These are phyloP conservation scores for Moniliophthora roreri DNA, from an alignment of 1,284 basidiomycete species.

Conservation along the genomic window DNA sequence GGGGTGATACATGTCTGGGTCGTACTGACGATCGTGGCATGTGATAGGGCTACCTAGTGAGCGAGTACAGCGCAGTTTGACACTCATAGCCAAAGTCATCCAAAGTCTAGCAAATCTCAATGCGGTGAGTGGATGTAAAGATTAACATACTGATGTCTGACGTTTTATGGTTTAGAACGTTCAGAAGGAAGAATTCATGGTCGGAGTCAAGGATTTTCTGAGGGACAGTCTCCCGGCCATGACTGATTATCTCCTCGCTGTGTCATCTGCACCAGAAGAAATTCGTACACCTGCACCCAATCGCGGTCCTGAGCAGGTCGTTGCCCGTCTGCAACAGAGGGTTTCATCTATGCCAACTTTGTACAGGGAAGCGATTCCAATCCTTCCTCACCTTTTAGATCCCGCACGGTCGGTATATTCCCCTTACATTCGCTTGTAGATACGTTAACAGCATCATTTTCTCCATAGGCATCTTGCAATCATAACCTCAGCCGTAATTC, in stretches of 20 bases:
- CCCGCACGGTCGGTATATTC: not conserved
- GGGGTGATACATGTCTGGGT: no score
- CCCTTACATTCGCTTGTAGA: no score
- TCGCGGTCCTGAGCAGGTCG: slow-evolving; percentile 44
- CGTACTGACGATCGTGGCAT: no score
- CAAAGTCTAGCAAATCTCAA: slow-evolving; percentile 82
- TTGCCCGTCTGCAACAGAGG: slow-evolving; percentile 56
- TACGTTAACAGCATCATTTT: not conserved
- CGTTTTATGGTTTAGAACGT: slow-evolving; percentile 34
- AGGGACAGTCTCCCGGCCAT: slow-evolving; percentile 59
- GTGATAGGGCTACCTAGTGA: slow-evolving; percentile 64
- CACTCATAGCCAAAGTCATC: slow-evolving; percentile 75
- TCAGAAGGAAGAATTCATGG: slow-evolving; percentile 75
- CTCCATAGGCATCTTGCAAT: slow-evolving; percentile 71
- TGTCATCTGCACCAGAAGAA: slow-evolving; percentile 58
- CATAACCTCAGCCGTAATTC: slow-evolving; percentile 71
- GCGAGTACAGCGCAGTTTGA: slow-evolving; percentile 71
- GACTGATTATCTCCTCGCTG: slow-evolving; percentile 70
- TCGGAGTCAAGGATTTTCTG: slow-evolving; percentile 66
- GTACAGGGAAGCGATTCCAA: slow-evolving; percentile 66
- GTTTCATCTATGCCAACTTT: slow-evolving; percentile 51
- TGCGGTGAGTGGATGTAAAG: slow-evolving; percentile 41
- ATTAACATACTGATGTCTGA: slow-evolving; percentile 7
- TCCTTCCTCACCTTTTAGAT: slow-evolving; percentile 69
- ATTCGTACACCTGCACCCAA: slow-evolving; percentile 24